These are phyloP conservation scores for Brachypodium distachyon DNA, from an alignment of 202 grass and related monocot genomes.

Conservation along the genomic window DNA sequence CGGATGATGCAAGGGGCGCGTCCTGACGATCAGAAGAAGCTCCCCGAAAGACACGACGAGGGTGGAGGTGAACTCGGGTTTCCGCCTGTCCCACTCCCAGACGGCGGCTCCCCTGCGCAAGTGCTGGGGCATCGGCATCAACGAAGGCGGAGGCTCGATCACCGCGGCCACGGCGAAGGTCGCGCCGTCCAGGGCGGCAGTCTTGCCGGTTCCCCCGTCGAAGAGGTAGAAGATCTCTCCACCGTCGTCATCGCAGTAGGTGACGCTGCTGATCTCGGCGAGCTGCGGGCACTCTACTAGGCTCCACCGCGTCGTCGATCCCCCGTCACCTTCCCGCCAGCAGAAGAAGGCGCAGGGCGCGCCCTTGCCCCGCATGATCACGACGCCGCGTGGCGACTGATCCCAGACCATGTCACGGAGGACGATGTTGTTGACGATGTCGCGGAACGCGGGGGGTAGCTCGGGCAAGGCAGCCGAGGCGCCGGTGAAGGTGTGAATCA, in stretches of 20 bases:
- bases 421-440: neutral
- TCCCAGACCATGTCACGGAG: neutral
- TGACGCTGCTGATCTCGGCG: neutral
- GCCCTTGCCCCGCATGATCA: neutral
- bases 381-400: neutral
- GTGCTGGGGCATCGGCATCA: neutral
- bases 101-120: no score
- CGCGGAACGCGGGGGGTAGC: neutral
- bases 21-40: no score
- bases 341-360: neutral
- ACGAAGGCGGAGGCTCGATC: neutral
- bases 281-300: neutral
- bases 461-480: neutral
- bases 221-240: constrained; percentile 26
- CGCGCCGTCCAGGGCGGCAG: neutral
- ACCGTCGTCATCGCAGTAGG: constrained; percentile 6
- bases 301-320: constrained; percentile 1
- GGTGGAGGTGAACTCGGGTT: no score
- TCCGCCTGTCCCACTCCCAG: no score
- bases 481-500: neutral
- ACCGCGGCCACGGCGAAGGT: neutral
- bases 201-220: neutral
- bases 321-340: neutral
- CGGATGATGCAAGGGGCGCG: no score
- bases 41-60: no score